Conservation (phyloP, 495 filamentous ascomycete genomes). For the Wilcoxina mikolae region DNA sequence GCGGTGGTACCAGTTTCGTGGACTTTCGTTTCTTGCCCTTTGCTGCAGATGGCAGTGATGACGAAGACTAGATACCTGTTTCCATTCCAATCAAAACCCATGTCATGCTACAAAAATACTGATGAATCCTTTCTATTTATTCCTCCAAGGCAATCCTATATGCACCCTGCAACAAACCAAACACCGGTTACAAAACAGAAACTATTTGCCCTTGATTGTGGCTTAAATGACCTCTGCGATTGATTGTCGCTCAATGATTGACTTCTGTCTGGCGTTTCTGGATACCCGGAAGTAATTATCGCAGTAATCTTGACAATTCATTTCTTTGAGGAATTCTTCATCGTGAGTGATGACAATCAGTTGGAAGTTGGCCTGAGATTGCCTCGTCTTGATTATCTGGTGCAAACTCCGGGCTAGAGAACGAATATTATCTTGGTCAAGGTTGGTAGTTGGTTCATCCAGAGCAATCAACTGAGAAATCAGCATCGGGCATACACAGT, state of each 20-base stretch:
- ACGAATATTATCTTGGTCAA: conserved; percentile 86
- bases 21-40: conserved; percentile 67
- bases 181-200: too few species aligned
- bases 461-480: conserved; percentile 59
- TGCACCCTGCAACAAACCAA: too few species aligned
- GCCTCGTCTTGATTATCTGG: conserved; percentile 71
- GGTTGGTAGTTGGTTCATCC: conserved; percentile 95
- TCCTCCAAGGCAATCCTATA: too few species aligned
- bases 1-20: conserved; percentile 47
- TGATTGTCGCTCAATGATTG: conserved; percentile 22
- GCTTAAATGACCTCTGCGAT: conserved; percentile 40
- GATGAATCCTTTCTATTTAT: neutral
- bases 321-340: conserved; percentile 83
- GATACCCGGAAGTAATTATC: conserved; percentile 81
- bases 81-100: too few species aligned
- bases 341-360: conserved; percentile 97
- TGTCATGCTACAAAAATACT: neutral
- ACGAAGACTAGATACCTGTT: too few species aligned
- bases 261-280: conserved; percentile 32
- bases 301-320: conserved; percentile 88
- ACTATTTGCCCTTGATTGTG: neutral
- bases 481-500: neutral
- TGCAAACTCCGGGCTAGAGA: conserved; percentile 73
- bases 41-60: conserved; percentile 44
- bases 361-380: conserved; percentile 85